Percentiles rank a stretch among this genome's conserved stretches.
Evolutionary conservation across 305 asterid genomes (phyloP).

Genomic region (Fraxinus dipetala): DNA sequence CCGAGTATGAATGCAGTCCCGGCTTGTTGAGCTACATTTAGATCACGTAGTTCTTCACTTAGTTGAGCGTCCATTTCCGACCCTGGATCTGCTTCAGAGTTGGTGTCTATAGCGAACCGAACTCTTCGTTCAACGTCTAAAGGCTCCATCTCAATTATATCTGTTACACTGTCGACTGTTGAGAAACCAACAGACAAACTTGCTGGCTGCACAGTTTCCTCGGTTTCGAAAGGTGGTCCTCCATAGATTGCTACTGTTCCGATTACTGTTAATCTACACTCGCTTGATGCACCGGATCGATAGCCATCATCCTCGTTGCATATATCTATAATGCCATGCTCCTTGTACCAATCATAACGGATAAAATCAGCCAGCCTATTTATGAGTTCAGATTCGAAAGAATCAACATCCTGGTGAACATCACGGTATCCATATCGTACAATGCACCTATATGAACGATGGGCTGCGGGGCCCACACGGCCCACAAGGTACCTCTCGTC

Average conservation of each 20-base stretch:
- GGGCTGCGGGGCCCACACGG: constrained; percentile 82
- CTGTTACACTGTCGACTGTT: constrained; percentile 49
- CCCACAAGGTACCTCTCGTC: constrained; percentile 88
- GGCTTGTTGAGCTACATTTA: constrained; percentile 64
- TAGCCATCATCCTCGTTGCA: constrained; percentile 42
- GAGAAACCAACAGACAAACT: constrained; percentile 64
- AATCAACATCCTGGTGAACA: constrained; percentile 89
- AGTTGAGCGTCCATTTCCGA: constrained; percentile 40
- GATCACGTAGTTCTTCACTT: constrained; percentile 66
- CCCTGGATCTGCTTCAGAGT: constrained; percentile 29
- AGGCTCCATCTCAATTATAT: constrained; percentile 50
- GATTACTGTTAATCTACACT: constrained; percentile 70
- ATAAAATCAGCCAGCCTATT: constrained; percentile 63
- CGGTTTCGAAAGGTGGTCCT: constrained; percentile 50
- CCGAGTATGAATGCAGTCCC: constrained; percentile 88
- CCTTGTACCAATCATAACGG: constrained; percentile 64
- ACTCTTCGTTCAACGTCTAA: constrained; percentile 44
- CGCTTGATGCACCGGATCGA: constrained; percentile 48
- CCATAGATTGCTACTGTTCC: constrained; percentile 51
- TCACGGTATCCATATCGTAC: constrained; percentile 89
- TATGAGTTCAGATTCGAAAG: constrained; percentile 73
- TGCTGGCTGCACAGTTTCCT: constrained; percentile 49
- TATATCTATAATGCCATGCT: constrained; percentile 29
- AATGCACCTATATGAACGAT: constrained; percentile 86
- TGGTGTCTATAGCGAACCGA: constrained; percentile 50